Evolutionary conservation across 768 basidiomycete genomes (phyloP).

Genomic region (Aureoboletus auriporus): DNA sequence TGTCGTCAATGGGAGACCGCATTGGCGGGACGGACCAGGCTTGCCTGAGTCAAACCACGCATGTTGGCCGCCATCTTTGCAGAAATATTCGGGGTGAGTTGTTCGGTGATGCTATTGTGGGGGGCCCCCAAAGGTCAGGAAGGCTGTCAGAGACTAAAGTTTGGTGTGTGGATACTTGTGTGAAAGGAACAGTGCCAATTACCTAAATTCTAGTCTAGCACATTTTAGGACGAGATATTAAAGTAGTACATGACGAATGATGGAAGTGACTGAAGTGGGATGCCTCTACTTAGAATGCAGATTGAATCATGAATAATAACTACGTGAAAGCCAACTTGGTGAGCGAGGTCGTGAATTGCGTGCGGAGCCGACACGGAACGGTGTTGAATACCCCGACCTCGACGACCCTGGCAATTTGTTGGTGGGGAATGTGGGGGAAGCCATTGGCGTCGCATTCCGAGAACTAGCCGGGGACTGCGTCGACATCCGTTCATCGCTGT

Average conservation of each 20-base stretch:
- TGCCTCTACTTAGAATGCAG: constrained; percentile 7
- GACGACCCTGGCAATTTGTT: constrained; percentile 36
- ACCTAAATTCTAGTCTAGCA: constrained; percentile 4
- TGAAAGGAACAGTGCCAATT: neutral
- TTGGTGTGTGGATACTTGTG: constrained; percentile 1
- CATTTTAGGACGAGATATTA: constrained; percentile 15
- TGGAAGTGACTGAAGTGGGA: constrained; percentile 4
- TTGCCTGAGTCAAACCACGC: constrained; percentile 89
- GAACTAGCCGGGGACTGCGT: constrained; percentile 59
- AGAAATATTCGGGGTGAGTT: neutral
- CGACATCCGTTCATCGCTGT: constrained; percentile 59
- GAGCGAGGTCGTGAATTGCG: constrained; percentile 60
- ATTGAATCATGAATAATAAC: constrained; percentile 28
- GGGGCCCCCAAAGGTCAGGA: neutral
- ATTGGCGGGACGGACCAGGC: constrained; percentile 17
- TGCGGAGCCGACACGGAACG: constrained; percentile 39
- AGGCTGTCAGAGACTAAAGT: neutral
- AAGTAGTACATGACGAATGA: constrained; percentile 7
- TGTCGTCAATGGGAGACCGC: constrained; percentile 4
- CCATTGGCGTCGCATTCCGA: constrained; percentile 61
- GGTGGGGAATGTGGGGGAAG: constrained; percentile 43
- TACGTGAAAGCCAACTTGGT: constrained; percentile 51
- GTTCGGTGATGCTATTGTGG: neutral
- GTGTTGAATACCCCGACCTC: constrained; percentile 59
- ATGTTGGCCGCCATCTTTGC: constrained; percentile 78